phyloP scores from a whole-genome alignment of 1,139 yeast species.

The Pichia sp. region DNA sequence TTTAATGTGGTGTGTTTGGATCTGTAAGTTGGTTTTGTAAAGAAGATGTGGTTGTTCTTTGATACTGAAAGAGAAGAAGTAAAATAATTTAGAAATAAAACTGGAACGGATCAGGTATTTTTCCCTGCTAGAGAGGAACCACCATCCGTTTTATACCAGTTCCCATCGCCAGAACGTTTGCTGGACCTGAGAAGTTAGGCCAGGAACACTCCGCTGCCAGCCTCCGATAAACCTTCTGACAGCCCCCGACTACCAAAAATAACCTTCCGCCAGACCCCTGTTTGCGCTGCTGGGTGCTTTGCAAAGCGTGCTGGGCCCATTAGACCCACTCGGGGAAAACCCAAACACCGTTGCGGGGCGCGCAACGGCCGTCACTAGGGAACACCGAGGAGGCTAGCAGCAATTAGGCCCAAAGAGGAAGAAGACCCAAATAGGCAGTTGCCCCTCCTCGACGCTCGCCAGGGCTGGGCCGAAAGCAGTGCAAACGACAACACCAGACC shows the following conservation, averaged over 20 bases:
- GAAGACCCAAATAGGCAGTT: neutral
- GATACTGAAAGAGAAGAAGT: conserved; percentile 8
- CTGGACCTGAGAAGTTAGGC: neutral
- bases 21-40: neutral
- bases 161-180: neutral
- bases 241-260: neutral
- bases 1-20: conserved; percentile 4
- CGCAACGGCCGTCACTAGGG: neutral
- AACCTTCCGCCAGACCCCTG: neutral
- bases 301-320: neutral
- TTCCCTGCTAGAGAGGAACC: conserved; percentile 9
- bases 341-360: conserved; percentile 4
- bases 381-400: neutral
- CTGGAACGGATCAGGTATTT: neutral
- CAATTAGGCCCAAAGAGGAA: conserved; percentile 1
- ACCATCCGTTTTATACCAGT: neutral
- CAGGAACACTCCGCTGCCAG: neutral
- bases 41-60: conserved; percentile 1
- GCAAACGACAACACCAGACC: neutral
- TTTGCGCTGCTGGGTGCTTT: conserved; percentile 5
- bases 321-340: conserved; percentile 4
- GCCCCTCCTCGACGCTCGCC: neutral
- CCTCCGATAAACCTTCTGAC: neutral
- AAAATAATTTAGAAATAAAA: neutral
- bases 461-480: neutral